Conservation (phyloP, 306 rosid species). For the Sindora glabra region DNA sequence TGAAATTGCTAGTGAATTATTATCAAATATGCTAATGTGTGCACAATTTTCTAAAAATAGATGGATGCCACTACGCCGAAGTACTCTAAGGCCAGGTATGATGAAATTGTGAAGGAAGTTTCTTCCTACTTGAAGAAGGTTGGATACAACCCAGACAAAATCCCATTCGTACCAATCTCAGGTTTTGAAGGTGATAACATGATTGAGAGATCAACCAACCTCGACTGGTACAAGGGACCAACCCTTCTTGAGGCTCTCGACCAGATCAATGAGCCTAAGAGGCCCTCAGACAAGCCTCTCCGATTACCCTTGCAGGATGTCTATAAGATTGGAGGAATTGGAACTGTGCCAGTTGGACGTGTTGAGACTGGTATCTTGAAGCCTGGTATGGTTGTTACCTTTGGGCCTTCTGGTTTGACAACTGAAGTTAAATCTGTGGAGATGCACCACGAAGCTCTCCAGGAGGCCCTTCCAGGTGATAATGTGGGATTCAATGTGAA, state of each 20-base stretch:
- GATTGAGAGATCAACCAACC: slow-evolving; percentile 55
- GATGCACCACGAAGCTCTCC: no score
- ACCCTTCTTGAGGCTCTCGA: slow-evolving; percentile 62
- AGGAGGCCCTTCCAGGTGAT: no score
- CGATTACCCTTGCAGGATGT: slow-evolving; percentile 65
- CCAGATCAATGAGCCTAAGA: no score
- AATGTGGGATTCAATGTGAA: slow-evolving; percentile 60
- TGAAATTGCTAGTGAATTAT: not conserved
- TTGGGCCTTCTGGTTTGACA: no score
- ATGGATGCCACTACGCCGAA: slow-evolving; percentile 63
- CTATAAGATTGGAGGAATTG: slow-evolving; percentile 68
- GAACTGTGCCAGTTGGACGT: slow-evolving; percentile 61
- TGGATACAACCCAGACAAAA: slow-evolving; percentile 58
- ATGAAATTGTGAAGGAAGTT: slow-evolving; percentile 59
- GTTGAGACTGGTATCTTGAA: slow-evolving; percentile 47
- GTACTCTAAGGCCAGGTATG: slow-evolving; percentile 53
- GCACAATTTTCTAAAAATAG: not conserved
- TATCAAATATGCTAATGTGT: not conserved
- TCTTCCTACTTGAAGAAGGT: slow-evolving; percentile 58
- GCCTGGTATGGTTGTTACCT: no score
- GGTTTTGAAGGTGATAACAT: no score
- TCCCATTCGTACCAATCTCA: slow-evolving; percentile 53
- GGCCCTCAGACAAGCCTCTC: slow-evolving; percentile 55
- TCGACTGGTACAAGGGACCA: slow-evolving; percentile 68
- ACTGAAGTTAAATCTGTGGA: no score